phyloP scores from a whole-genome alignment of 768 basidiomycete genomes.

The Termitomyces sp. region DNA sequence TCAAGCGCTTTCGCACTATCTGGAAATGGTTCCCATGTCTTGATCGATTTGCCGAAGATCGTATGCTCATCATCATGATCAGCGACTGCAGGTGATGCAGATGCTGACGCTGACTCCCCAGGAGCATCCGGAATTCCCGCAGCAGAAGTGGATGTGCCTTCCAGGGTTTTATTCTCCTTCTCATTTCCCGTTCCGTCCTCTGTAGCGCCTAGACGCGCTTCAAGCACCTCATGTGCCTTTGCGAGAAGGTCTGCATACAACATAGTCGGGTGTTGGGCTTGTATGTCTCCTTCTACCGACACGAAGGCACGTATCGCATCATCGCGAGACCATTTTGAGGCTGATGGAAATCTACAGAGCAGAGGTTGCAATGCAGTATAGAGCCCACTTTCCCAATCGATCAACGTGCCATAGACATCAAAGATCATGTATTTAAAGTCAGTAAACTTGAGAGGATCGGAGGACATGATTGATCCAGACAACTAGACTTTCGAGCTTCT shows the following conservation, averaged over 20 bases:
- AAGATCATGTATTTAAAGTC: conserved; percentile 56
- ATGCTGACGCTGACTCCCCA: conserved; percentile 11
- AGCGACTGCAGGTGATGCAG: conserved; percentile 9
- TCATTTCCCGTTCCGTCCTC: conserved; percentile 14
- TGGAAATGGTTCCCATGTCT: conserved; percentile 59
- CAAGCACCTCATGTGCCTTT: conserved; percentile 34
- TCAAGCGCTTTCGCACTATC: conserved; percentile 60
- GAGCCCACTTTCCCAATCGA: conserved; percentile 75
- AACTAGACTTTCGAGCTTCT: no score
- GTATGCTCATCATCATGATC: conserved; percentile 30
- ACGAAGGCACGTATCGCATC: conserved; percentile 49
- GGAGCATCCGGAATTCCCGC: conserved; percentile 1
- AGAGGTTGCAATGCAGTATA: conserved; percentile 49
- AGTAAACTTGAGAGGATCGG: conserved; percentile 24
- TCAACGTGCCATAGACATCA: conserved; percentile 74
- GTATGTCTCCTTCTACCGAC: conserved; percentile 50
- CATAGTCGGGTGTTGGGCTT: conserved; percentile 50
- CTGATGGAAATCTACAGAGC: conserved; percentile 33
- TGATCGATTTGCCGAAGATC: conserved; percentile 57
- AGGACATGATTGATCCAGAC: background rate
- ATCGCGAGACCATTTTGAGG: conserved; percentile 39
- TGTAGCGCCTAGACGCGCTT: conserved; percentile 27
- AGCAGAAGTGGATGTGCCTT: conserved; percentile 10
- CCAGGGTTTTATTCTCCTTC: conserved; percentile 11
- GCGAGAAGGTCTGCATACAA: conserved; percentile 60